phyloP scores from a whole-genome alignment of 2,329 filamentous ascomycete species.

The Talaromyces albobiverticillius region DNA sequence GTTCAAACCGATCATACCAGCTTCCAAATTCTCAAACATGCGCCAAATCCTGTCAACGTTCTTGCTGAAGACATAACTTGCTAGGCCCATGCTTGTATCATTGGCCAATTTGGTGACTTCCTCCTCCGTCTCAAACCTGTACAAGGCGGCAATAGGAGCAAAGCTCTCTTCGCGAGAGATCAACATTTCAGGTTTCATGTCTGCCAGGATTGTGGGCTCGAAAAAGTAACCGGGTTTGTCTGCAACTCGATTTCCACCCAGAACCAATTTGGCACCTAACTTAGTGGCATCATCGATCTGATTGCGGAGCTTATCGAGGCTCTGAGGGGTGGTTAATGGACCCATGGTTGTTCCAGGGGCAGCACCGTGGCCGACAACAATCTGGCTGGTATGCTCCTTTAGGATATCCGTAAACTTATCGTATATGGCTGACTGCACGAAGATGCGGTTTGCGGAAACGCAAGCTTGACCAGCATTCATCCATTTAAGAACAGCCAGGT shows the following conservation, averaged over 20 bases:
- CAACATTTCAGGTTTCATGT: conserved; percentile 58
- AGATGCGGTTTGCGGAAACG: conserved; percentile 45
- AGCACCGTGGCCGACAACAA: conserved; percentile 61
- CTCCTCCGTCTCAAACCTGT: conserved; percentile 64
- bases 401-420: conserved; percentile 56
- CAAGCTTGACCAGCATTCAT: conserved; percentile 41
- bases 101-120: conserved; percentile 61
- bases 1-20: conserved; percentile 68
- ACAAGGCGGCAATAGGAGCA: conserved; percentile 62
- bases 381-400: conserved; percentile 49
- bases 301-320: conserved; percentile 53
- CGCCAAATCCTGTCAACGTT: conserved; percentile 65
- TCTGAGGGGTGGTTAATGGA: conserved; percentile 56
- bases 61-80: conserved; percentile 67
- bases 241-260: conserved; percentile 52
- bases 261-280: conserved; percentile 61
- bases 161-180: conserved; percentile 63
- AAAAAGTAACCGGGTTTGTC: conserved; percentile 66
- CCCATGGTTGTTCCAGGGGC: conserved; percentile 57
- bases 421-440: conserved; percentile 43
- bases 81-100: conserved; percentile 63
- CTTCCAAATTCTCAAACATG: conserved; percentile 64
- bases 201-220: conserved; percentile 63
- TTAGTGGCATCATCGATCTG: conserved; percentile 65
- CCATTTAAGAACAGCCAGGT: conserved; percentile 32